Percentiles rank a stretch among this genome's conserved stretches.
These are phyloP conservation scores for Euphrasia arctica DNA, from an alignment of 305 asterid genomes.

Conservation along the genomic window DNA sequence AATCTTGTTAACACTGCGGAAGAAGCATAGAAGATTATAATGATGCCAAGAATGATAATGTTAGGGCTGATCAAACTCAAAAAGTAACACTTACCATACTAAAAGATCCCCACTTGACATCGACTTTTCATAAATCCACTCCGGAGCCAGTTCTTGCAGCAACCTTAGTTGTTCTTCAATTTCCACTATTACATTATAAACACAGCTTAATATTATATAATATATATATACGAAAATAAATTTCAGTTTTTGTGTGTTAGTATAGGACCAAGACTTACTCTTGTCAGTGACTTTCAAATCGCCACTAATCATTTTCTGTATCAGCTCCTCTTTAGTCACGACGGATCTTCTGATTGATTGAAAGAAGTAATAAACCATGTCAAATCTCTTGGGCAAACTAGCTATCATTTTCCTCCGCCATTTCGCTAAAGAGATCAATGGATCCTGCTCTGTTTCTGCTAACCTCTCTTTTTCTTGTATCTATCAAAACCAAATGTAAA, in stretches of 20 bases:
- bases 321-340: constrained; percentile 62
- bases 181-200: constrained; percentile 48
- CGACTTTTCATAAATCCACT: constrained; percentile 70
- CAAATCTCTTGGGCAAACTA: constrained; percentile 66
- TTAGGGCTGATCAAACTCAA: background rate
- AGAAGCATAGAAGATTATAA: background rate
- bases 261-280: constrained; percentile 42
- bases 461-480: constrained; percentile 68
- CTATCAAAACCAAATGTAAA: constrained; percentile 32
- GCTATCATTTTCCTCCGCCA: constrained; percentile 61
- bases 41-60: background rate
- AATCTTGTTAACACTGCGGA: constrained; percentile 66
- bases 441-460: constrained; percentile 49
- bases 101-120: constrained; percentile 56
- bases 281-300: constrained; percentile 44
- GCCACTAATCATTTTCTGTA: constrained; percentile 50
- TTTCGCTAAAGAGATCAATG: constrained; percentile 91
- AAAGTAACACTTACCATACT: constrained; percentile 41
- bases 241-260: background rate
- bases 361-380: constrained; percentile 51
- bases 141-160: constrained; percentile 80
- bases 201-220: constrained; percentile 19
- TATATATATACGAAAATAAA: background rate
- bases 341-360: constrained; percentile 69
- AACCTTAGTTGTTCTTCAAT: constrained; percentile 70